Percentiles rank a stretch among this genome's conserved stretches.
Evolutionary conservation across 1,284 basidiomycete species (phyloP).

Genomic region (Waitea zeae): DNA sequence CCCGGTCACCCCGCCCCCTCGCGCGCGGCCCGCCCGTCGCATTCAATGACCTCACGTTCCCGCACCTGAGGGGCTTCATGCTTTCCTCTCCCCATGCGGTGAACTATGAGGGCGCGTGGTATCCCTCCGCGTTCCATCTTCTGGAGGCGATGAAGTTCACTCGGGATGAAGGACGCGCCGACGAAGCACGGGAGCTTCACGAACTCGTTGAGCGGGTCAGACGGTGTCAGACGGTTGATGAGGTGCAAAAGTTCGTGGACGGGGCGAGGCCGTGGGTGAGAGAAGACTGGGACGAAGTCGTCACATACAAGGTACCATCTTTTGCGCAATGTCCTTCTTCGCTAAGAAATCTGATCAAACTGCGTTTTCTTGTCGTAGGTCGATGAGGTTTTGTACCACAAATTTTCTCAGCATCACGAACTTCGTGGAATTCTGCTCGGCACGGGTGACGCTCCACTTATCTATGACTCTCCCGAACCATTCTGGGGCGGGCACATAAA

Average conservation of each 20-base stretch:
- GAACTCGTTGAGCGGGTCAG: conserved; percentile 39
- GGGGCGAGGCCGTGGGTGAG: conserved; percentile 20
- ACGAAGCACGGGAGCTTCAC: conserved; percentile 9
- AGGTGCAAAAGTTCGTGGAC: conserved; percentile 31
- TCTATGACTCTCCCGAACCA: conserved; percentile 30
- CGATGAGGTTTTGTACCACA: conserved; percentile 38
- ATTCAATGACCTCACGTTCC: too few species aligned
- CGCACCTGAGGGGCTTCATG: too few species aligned
- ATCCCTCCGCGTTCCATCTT: conserved; percentile 47
- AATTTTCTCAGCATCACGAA: conserved; percentile 41
- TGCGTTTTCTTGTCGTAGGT: conserved; percentile 20
- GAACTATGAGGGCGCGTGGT: conserved; percentile 27
- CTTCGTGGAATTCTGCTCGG: conserved; percentile 26
- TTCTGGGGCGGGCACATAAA: conserved; percentile 49
- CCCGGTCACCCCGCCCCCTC: too few species aligned
- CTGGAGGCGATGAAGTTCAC: conserved; percentile 52
- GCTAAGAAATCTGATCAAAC: neutral
- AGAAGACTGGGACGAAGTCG: conserved; percentile 33
- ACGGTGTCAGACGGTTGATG: conserved; percentile 20
- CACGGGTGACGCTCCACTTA: conserved; percentile 27
- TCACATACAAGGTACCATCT: conserved; percentile 27
- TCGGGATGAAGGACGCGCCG: conserved; percentile 25
- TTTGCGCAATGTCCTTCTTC: neutral
- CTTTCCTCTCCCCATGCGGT: conserved; percentile 41
- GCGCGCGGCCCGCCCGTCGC: too few species aligned